Evolutionary conservation across 306 rosid genomes (phyloP).

Genomic region (Quercus cerris): DNA sequence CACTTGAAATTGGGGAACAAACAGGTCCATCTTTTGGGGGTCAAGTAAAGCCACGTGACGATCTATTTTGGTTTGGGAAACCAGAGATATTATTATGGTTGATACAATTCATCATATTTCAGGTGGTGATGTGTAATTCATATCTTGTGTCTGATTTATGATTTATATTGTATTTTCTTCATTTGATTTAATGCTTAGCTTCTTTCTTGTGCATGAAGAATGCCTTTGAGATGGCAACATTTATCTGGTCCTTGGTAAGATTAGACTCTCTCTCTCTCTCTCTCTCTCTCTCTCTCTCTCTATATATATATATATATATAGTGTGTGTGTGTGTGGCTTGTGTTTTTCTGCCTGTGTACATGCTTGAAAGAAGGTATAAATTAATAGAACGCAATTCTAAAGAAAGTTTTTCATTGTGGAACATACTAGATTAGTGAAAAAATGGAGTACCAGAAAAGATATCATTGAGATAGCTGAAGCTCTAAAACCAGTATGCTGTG

Average conservation of each 20-base stretch:
- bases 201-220: constrained; percentile 51
- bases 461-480: not conserved
- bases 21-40: constrained; percentile 53
- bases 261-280: not conserved
- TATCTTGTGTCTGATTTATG: not conserved
- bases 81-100: constrained; percentile 70
- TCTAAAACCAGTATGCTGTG: no score
- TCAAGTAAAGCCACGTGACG: constrained; percentile 87
- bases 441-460: not conserved
- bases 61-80: constrained; percentile 85
- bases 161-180: constrained; percentile 3
- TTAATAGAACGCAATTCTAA: not conserved
- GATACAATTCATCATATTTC: constrained; percentile 95
- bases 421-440: not conserved
- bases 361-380: not conserved
- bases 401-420: not conserved
- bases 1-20: constrained; percentile 69
- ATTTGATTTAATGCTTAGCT: constrained; percentile 15
- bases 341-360: not conserved
- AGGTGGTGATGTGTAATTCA: constrained; percentile 41
- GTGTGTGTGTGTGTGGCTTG: not conserved
- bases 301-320: no score
- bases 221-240: constrained; percentile 95
- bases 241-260: constrained; percentile 92
- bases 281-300: not conserved